These are phyloP conservation scores for Typha latifolia DNA, from an alignment of 176 grass and related monocot genomes.

Conservation along the genomic window DNA sequence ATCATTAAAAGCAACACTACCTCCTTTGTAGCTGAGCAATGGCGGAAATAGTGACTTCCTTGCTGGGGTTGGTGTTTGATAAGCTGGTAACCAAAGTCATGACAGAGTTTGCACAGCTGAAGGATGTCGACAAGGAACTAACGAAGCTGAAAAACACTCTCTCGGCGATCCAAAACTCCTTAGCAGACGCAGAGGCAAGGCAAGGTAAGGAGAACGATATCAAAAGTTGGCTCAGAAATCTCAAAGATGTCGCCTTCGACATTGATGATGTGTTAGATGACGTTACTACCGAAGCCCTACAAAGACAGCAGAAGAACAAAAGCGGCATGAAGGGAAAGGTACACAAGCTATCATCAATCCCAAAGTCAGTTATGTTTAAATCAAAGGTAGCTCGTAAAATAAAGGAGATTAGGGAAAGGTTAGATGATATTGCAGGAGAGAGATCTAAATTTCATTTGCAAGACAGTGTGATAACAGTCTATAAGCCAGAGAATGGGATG, in stretches of 20 bases:
- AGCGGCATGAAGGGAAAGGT: background rate
- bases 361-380: background rate
- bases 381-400: background rate
- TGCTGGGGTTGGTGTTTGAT: conserved; percentile 13
- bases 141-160: background rate
- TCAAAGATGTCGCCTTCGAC: conserved; percentile 6
- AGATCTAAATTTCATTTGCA: background rate
- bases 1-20: background rate
- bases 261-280: background rate
- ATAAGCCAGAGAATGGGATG: background rate
- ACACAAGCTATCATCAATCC: background rate
- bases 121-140: conserved; percentile 6
- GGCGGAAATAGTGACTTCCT: conserved; percentile 1
- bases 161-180: background rate
- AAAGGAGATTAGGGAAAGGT: conserved; percentile 9
- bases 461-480: background rate
- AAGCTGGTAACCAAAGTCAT: conserved; percentile 11
- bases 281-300: background rate
- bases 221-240: background rate
- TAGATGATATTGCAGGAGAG: conserved; percentile 2
- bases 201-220: background rate
- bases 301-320: background rate
- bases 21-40: conserved; percentile 10
- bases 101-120: conserved; percentile 5
- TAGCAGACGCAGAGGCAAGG: background rate